Evolutionary conservation across 208 protist genomes (phyloP), one percentile per base, ranked within the genome.

Genomic region (Trypanosoma mega): DNA sequence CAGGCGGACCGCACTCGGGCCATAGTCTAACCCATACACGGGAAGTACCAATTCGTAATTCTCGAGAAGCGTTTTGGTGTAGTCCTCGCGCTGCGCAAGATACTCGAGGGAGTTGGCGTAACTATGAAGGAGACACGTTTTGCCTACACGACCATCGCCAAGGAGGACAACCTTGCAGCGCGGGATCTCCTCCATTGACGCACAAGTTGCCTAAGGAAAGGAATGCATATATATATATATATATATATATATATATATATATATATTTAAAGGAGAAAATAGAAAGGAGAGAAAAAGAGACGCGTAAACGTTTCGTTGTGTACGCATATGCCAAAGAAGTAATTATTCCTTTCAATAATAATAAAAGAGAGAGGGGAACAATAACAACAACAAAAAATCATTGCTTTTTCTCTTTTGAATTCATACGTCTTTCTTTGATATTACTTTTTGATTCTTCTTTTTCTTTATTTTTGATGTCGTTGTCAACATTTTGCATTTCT

Each of bases 31-130:
- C 7, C 49, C 63, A 46, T 51, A 54, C 27, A 54, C 56, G 27
- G 53, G 54, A 30, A 69, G 31, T 12, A 69, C 21, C 4, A 86
- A 80, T 21, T 57, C 64, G 63, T 94, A 97, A 64, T 96, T 97
- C 46, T 97, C 92, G 23, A 97, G 91, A 2, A 97, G 78, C 26
- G 85, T 91, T 34, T 23, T 29, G 9, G 36, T 53, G 36, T 69
- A 69, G n/a, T 57, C 45, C 36, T 54, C 21, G 12, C 49, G 46
- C 46, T n/a, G 23, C 30, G 85, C 75, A 18, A 94, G 45, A 49
- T 92, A 92, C 43, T 92, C 66, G 31, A 70, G 41, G 16, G 46
- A 53, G 43, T 74, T 60, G 7, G 77, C 60, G 44, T 60, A 82
- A 21, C 54, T 48, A 27, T 72, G 55, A 2, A 80, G 58, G 0